These are phyloP conservation scores for Spencermartinsiella ligniputridi DNA, from an alignment of 1,139 yeast species.

Conservation along the genomic window DNA sequence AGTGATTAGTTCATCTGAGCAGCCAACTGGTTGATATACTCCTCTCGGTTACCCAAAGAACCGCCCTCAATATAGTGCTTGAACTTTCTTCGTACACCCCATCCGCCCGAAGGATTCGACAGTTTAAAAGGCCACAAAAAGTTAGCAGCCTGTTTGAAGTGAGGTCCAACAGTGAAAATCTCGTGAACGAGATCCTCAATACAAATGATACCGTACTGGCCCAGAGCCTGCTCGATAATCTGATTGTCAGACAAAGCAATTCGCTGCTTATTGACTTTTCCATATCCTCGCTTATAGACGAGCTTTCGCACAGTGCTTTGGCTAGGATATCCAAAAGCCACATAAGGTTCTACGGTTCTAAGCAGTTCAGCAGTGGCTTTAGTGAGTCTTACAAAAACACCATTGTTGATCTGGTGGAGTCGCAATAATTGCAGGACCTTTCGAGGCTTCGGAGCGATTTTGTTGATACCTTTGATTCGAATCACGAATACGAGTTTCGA, in stretches of 20 bases:
- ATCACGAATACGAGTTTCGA: constrained; percentile 93
- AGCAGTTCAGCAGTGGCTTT: constrained; percentile 97
- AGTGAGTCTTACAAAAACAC: constrained; percentile 97
- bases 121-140: constrained; percentile 99
- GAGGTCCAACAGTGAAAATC: constrained; percentile 98
- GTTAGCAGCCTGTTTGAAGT: constrained; percentile 99
- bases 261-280: constrained; percentile 99
- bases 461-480: constrained; percentile 99
- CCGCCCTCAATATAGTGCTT: constrained; percentile 99
- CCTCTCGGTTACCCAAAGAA: constrained; percentile 99
- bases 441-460: constrained; percentile 99
- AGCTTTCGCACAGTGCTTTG: constrained; percentile 94
- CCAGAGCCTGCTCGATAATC: constrained; percentile 89
- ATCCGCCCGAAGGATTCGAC: constrained; percentile 99
- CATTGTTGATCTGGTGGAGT: constrained; percentile 97
- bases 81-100: constrained; percentile 99
- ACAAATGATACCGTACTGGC: constrained; percentile 95
- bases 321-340: constrained; percentile 99
- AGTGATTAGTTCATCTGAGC: constrained; percentile 5
- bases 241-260: constrained; percentile 84
- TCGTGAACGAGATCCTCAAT: constrained; percentile 99
- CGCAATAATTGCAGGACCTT: constrained; percentile 98
- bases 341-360: constrained; percentile 98
- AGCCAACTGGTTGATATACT: constrained; percentile 67
- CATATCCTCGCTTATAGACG: constrained; percentile 99